Conservation (phyloP, 2,329 filamentous ascomycete genomes). For the Colletotrichum abscissum region DNA sequence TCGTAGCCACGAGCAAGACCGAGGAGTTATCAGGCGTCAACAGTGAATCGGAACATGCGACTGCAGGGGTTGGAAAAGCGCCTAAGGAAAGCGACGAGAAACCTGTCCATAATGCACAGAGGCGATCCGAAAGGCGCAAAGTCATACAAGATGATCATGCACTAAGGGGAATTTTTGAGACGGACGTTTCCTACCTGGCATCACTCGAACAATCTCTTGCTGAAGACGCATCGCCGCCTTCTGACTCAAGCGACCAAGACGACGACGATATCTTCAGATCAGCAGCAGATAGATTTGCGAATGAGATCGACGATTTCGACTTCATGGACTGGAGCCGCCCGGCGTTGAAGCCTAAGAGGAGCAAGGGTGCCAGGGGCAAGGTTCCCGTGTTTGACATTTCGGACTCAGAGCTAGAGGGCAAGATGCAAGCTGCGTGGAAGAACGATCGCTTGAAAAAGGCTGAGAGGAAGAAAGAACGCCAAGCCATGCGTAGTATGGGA, state of each 20-base stretch:
- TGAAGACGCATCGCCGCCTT: constrained; percentile 1
- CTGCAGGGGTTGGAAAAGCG: neutral
- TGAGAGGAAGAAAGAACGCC: constrained; percentile 75
- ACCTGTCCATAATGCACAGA: neutral
- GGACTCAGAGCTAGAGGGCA: constrained; percentile 74
- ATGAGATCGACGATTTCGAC: constrained; percentile 76
- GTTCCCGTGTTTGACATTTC: constrained; percentile 65
- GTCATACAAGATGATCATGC: neutral
- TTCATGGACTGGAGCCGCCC: constrained; percentile 85
- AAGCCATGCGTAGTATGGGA: constrained; percentile 74
- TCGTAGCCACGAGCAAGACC: neutral
- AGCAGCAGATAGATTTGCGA: constrained; percentile 14
- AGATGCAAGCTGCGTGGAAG: constrained; percentile 69
- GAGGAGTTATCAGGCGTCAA: neutral
- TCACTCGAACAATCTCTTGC: constrained; percentile 2
- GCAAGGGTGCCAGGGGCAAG: constrained; percentile 70
- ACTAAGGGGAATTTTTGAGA: neutral
- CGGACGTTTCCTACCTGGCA: neutral
- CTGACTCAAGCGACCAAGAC: neutral
- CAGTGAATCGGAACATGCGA: neutral
- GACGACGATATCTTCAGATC: constrained; percentile 27
- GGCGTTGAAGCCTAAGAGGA: constrained; percentile 70
- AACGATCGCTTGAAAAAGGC: constrained; percentile 80
- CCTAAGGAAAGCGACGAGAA: neutral
- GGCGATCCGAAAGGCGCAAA: neutral